A percentile compares a stretch with the other conserved stretches of the same genome.
Conservation (phyloP, 1,139 yeast species). For the Candida albicans region DNA sequence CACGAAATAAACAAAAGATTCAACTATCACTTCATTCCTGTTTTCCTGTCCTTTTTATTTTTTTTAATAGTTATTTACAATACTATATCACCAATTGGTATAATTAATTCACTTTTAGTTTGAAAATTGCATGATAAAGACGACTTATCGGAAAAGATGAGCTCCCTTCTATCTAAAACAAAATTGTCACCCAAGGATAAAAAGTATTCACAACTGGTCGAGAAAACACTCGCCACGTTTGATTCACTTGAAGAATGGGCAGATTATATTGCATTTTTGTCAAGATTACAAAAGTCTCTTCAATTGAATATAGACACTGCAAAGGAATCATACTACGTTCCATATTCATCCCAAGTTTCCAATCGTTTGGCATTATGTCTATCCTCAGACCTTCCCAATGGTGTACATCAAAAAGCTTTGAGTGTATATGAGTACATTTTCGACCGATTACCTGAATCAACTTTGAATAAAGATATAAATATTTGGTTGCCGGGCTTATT, state of each 20-base stretch:
- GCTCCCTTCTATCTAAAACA: neutral
- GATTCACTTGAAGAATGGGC: conserved; percentile 97
- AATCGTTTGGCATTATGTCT: conserved; percentile 63
- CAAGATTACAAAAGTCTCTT: conserved; percentile 72
- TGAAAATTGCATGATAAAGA: neutral
- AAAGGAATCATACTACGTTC: conserved; percentile 49
- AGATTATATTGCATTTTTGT: conserved; percentile 89
- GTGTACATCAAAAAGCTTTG: conserved; percentile 88
- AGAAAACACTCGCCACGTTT: conserved; percentile 73
- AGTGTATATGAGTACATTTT: conserved; percentile 75
- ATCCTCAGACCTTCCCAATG: conserved; percentile 81
- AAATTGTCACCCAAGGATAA: conserved; percentile 56
- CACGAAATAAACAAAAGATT: neutral
- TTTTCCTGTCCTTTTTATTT: neutral
- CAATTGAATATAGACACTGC: conserved; percentile 33
- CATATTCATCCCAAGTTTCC: conserved; percentile 41
- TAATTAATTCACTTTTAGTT: neutral
- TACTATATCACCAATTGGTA: too few relatives aligned
- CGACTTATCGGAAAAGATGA: neutral
- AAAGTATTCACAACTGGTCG: conserved; percentile 65
- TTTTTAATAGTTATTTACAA: neutral
- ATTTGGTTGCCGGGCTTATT: conserved; percentile 89
- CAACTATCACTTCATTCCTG: neutral
- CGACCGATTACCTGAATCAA: conserved; percentile 52
- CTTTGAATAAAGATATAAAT: conserved; percentile 51